Evolutionary conservation across 371 early-diverging fungal species (phyloP).

Genomic region (Lichtheimia ornata): DNA sequence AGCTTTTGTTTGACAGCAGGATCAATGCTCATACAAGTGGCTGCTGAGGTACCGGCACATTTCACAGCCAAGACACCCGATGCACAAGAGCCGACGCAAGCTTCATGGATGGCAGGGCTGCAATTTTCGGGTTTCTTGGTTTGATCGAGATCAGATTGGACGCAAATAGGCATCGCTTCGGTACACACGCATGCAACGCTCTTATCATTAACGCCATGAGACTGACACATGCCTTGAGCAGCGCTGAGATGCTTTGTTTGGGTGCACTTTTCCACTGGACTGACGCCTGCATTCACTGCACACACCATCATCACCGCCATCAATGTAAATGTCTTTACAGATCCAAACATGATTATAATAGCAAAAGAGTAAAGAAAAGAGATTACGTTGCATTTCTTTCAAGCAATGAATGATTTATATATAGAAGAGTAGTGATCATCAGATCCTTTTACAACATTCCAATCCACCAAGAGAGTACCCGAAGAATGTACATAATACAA

Average conservation of each 20-base stretch:
- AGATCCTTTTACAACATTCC: slow-evolving; percentile 2
- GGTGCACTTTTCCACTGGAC: not conserved
- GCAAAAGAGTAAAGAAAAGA: too few species aligned
- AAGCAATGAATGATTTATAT: not conserved
- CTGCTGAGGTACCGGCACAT: slow-evolving; percentile 4
- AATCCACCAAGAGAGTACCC: not conserved
- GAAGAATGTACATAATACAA: slow-evolving; percentile 1
- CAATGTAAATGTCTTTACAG: too few species aligned
- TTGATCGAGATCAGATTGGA: not conserved
- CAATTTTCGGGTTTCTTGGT: slow-evolving; percentile 1
- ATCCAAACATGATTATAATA: too few species aligned
- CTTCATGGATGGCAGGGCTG: not conserved
- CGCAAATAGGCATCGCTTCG: slow-evolving; percentile 8
- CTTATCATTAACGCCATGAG: not conserved
- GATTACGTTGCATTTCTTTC: too few species aligned
- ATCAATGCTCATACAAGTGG: slow-evolving; percentile 2
- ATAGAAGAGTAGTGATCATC: not conserved
- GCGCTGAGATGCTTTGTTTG: not conserved
- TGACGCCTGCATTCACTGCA: not conserved
- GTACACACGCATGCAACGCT: slow-evolving; percentile 12
- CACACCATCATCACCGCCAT: too few species aligned
- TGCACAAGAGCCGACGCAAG: slow-evolving; percentile 7
- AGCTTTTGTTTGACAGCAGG: not conserved
- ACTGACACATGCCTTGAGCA: slow-evolving; percentile 7
- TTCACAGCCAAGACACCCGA: slow-evolving; percentile 3